Conservation (phyloP, 768 basidiomycete genomes). For the Strobilomyces confusus region DNA sequence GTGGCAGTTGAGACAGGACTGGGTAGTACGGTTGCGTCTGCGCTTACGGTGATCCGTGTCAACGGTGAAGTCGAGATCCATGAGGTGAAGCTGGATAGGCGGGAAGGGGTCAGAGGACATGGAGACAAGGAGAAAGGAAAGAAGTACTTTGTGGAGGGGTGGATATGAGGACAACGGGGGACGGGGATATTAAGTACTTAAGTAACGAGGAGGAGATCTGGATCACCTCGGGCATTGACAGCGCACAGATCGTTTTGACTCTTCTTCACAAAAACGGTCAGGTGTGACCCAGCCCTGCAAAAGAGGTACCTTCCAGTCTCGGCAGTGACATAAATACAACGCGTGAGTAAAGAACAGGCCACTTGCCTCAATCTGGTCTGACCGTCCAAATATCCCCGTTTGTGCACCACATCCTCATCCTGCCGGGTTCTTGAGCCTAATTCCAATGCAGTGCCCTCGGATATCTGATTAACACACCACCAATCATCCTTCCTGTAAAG, state of each 20-base stretch:
- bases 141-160: slow-evolving; percentile 41
- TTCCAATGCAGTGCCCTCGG: slow-evolving; percentile 36
- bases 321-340: slow-evolving; percentile 35
- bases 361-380: slow-evolving; percentile 25
- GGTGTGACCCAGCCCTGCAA: slow-evolving; percentile 32
- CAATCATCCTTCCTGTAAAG: slow-evolving; percentile 26
- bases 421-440: slow-evolving; percentile 32
- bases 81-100: slow-evolving; percentile 59
- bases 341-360: slow-evolving; percentile 29
- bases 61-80: slow-evolving; percentile 71
- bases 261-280: slow-evolving; percentile 34
- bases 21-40: slow-evolving; percentile 87
- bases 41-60: slow-evolving; percentile 78
- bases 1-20: slow-evolving; percentile 86
- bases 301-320: slow-evolving; percentile 31
- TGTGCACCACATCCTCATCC: slow-evolving; percentile 3
- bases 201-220: slow-evolving; percentile 36
- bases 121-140: slow-evolving; percentile 36
- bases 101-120: slow-evolving; percentile 55
- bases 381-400: slow-evolving; percentile 22
- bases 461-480: slow-evolving; percentile 32
- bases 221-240: slow-evolving; percentile 43
- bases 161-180: slow-evolving; percentile 45
- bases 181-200: slow-evolving; percentile 60
- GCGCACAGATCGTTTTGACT: slow-evolving; percentile 26